Conservation (phyloP, 768 basidiomycete species). For the Pleurotus giganteus region DNA sequence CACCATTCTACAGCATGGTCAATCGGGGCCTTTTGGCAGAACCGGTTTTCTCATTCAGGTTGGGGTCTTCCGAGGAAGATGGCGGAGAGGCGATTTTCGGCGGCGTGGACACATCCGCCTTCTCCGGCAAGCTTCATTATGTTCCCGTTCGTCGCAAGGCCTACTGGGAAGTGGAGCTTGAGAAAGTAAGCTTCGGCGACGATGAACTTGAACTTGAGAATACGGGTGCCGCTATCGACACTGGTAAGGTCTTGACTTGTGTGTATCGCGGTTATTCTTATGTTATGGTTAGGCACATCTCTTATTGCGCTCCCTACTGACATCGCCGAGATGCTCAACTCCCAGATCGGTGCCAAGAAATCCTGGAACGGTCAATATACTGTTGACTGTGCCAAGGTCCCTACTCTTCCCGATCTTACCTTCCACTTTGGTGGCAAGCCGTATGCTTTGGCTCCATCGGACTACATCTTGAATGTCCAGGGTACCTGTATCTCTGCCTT, state of each 20-base stretch:
- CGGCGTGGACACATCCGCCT: slow-evolving; percentile 77
- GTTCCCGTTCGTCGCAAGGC: slow-evolving; percentile 93
- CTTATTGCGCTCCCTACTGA: slow-evolving; percentile 92
- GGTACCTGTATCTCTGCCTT: slow-evolving; percentile 95
- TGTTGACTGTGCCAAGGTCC: slow-evolving; percentile 83
- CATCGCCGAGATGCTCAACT: slow-evolving; percentile 96
- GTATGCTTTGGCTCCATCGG: slow-evolving; percentile 76
- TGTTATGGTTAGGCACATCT: slow-evolving; percentile 65
- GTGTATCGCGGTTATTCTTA: slow-evolving; percentile 10
- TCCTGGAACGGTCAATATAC: slow-evolving; percentile 97
- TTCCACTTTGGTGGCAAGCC: slow-evolving; percentile 81
- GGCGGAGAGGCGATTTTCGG: slow-evolving; percentile 92
- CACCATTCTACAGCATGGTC: slow-evolving; percentile 95
- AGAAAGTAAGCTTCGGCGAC: slow-evolving; percentile 80
- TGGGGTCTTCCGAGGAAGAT: slow-evolving; percentile 84
- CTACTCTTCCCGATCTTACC: slow-evolving; percentile 78
- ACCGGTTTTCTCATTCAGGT: slow-evolving; percentile 91
- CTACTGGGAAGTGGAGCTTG: slow-evolving; percentile 97
- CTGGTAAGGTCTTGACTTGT: slow-evolving; percentile 43
- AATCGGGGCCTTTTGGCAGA: slow-evolving; percentile 75
- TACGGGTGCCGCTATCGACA: slow-evolving; percentile 93
- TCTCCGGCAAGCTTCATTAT: slow-evolving; percentile 78
- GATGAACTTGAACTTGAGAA: slow-evolving; percentile 88
- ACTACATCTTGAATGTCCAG: slow-evolving; percentile 89
- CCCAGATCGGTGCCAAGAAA: slow-evolving; percentile 90